A percentile compares a stretch with the other conserved stretches of the same genome.
phyloP scores from a whole-genome alignment of 225 moss, liverwort and hornwort species.

The Bryoerythrophyllum caledonicum region DNA sequence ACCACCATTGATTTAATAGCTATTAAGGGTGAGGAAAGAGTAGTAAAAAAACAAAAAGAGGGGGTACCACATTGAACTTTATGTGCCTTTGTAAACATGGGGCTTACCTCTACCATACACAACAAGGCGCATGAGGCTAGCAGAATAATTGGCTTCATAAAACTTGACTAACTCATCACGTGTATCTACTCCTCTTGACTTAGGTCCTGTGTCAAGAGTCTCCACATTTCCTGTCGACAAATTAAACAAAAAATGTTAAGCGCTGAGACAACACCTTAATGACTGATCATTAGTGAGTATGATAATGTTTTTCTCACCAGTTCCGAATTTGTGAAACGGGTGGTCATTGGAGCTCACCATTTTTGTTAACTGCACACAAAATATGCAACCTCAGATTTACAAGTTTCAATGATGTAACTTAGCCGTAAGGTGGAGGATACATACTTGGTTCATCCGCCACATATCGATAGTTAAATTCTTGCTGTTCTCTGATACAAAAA shows the following conservation, averaged over 20 bases:
- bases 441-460: constrained; percentile 83
- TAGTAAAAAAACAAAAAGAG: no score
- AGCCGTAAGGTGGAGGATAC: neutral
- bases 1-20: no score
- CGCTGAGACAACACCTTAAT: neutral
- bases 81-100: no score
- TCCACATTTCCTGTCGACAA: constrained; percentile 59
- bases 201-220: constrained; percentile 64
- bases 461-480: constrained; percentile 76
- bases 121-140: constrained; percentile 77
- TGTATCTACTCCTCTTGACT: constrained; percentile 60
- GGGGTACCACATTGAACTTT: no score
- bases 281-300: neutral
- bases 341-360: constrained; percentile 68
- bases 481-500: constrained; percentile 57
- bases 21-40: no score
- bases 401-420: constrained; percentile 6
- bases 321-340: constrained; percentile 87
- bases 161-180: constrained; percentile 72
- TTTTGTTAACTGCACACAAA: constrained; percentile 54
- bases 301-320: constrained; percentile 35
- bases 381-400: constrained; percentile 1
- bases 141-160: constrained; percentile 63
- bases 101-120: constrained; percentile 69
- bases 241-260: neutral